Base-by-base conservation (phyloP, 768 basidiomycete species). In the Tephrocybe sp. region DNA sequence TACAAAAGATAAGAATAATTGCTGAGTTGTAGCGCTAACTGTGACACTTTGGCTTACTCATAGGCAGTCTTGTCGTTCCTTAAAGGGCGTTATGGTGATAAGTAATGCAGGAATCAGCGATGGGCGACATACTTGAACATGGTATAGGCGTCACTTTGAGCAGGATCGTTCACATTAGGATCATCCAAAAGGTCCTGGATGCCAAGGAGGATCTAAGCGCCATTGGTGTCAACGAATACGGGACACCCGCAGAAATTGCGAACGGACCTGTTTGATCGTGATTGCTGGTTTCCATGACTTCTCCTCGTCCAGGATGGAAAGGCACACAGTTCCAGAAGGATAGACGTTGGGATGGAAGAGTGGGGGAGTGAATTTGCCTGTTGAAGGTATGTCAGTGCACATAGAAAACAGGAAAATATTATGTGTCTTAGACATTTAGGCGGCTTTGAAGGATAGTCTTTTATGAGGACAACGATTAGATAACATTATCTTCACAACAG, bases 261-360 rank as follows among this genome's bases (percentile, higher is more conserved):
- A 28, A 57, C 72, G 33, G 21, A 90, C 96, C 80, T 98, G 97
- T 69, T 98, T 99, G 73, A 99, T 94, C 1, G 97, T 98, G 61
- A 99, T 98, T 6, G 94, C 91, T 21, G 97, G 94, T 66, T 98
- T 98, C 97, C 97, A 99, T 1, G 87, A 88, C 68, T 99, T 98
- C 71, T 99, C 97, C 66, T 99, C 97, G 63, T 98, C 96, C 48
- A 99, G 73, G 63, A 99, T 99, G 10, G 95, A 98, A 24, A 99
- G 76, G 68, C 96, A 98, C 40, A 98, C 95, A 17, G 97, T 99
- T 21, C 97, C 97, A 25, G 96, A 98, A 0, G 97, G 97, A 65
- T 98, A 99, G 48, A 99, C 95, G 65, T 98, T 98, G 23, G 96
- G 95, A 66, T 99, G 96, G 75, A 98, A 98, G 43, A 98, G 75